Percentiles rank a stretch among this genome's conserved stretches.
Conservation (phyloP, 2,329 filamentous ascomycete genomes). For the Colletotrichum phormii region DNA sequence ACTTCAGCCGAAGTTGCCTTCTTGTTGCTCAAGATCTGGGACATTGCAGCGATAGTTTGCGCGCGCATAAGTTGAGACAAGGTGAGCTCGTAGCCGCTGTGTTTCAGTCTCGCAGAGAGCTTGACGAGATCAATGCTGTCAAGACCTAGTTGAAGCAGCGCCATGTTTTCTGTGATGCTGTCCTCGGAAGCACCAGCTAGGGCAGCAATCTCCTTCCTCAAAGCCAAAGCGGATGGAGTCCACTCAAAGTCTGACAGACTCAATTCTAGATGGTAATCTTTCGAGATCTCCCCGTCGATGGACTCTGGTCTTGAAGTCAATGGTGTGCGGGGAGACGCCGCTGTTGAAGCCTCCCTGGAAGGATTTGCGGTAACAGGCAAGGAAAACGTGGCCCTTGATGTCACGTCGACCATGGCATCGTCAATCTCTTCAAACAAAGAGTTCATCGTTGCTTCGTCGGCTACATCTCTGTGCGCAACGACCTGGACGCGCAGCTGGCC, state of each 20-base stretch:
- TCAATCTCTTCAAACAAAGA: slow-evolving; percentile 55
- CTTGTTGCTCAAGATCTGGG: slow-evolving; percentile 40
- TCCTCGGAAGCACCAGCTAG: slow-evolving; percentile 66
- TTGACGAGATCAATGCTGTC: slow-evolving; percentile 95
- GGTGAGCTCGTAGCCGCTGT: slow-evolving; percentile 67
- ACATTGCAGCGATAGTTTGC: slow-evolving; percentile 75
- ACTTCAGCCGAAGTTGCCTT: slow-evolving; percentile 34
- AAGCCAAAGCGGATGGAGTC: slow-evolving; percentile 61
- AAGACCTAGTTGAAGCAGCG: slow-evolving; percentile 84
- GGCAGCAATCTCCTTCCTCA: slow-evolving; percentile 72
- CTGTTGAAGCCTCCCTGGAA: slow-evolving; percentile 28
- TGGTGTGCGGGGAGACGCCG: slow-evolving; percentile 25
- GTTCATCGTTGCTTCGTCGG: slow-evolving; percentile 45
- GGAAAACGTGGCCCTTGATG: slow-evolving; percentile 17
- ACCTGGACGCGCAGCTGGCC: slow-evolving; percentile 67
- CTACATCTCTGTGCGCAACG: slow-evolving; percentile 63
- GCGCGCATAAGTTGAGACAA: slow-evolving; percentile 83
- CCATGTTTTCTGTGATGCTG: slow-evolving; percentile 67
- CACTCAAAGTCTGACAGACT: slow-evolving; percentile 62
- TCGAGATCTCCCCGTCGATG: slow-evolving; percentile 13
- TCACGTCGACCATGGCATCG: slow-evolving; percentile 33
- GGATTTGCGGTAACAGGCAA: slow-evolving; percentile 25
- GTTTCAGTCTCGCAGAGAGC: slow-evolving; percentile 77
- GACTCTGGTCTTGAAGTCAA: slow-evolving; percentile 28
- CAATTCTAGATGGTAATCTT: neutral